Percentiles rank a stretch among this genome's conserved stretches.
phyloP scores from a whole-genome alignment of 1,284 basidiomycete genomes.

The Marasmius sp. region DNA sequence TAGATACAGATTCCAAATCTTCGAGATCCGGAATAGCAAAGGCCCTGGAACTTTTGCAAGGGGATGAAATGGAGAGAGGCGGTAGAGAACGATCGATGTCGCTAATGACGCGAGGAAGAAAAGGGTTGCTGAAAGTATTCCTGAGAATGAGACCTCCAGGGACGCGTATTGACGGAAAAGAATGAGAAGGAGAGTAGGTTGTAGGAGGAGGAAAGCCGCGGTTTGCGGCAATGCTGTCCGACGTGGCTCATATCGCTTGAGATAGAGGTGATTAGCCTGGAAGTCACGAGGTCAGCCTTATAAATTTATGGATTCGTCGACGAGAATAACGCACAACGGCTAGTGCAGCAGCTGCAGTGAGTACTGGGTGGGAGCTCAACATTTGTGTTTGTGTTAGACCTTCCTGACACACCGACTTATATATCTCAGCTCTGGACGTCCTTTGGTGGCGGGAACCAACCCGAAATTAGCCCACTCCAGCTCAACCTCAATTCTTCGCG shows the following conservation, averaged over 20 bases:
- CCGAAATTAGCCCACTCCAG: no score
- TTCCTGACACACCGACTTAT: no score
- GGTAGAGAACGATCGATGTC: constrained; percentile 30
- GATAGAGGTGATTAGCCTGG: constrained; percentile 6
- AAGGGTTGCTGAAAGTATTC: background rate
- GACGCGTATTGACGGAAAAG: background rate
- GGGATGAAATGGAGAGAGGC: constrained; percentile 44
- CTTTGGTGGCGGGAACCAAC: no score
- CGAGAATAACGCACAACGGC: no score
- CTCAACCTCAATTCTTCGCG: no score
- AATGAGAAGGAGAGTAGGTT: background rate
- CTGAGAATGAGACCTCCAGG: background rate
- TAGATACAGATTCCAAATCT: constrained; percentile 29
- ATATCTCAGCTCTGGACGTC: no score
- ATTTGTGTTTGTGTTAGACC: no score
- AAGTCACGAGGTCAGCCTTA: background rate
- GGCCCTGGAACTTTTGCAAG: constrained; percentile 42
- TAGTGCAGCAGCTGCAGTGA: no score
- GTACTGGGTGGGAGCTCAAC: no score
- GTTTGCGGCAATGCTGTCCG: background rate
- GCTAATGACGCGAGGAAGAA: constrained; percentile 10
- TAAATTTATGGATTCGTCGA: no score
- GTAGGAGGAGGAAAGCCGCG: background rate
- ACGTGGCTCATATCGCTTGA: constrained; percentile 1
- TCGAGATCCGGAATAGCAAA: constrained; percentile 30